Base-by-base conservation (phyloP, 1,284 basidiomycete species). In the Tilletia caries region DNA sequence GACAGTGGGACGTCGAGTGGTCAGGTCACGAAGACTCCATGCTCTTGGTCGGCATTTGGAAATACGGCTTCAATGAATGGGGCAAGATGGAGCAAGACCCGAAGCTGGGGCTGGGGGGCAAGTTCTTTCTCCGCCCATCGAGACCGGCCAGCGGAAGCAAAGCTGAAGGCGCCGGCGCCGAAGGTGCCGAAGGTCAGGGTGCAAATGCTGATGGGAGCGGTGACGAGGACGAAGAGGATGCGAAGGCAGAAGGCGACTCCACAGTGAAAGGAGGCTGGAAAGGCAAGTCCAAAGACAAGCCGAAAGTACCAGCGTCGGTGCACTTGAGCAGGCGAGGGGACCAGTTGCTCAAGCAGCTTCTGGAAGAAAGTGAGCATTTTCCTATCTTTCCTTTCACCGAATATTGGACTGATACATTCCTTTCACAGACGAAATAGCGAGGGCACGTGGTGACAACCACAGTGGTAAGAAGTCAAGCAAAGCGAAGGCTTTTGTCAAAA, bases 1-100 rank as follows among this genome's bases (percentile, higher is more conserved):
- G 93, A 72, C 95, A 95, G 80, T 98, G 95, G 95, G 92, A 92
- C 58, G 93, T 93, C 70, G 90, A 92, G 48, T 99, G 96, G 96
- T 90, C 89, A n/a, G 88, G 90, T 37, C 89, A 89, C 72, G 93
- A 98, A 74, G 96, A 99, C 83, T 90, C 94, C 1, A 92, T 93
- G 88, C 87, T 99, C 15, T 88, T 98, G 29, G 90, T 98, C 66
- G 96, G 96, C 34, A 92, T 96, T 23, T 98, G 89, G 87, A 83
- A 91, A 64, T 91, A 98, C 78, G 96, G 96, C 29, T 96, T 98
- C 82, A 95, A 95, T 23, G 92, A 91, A 76, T 99, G 96, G 96
- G 96, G 98, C 82, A 87, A 89, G 58, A 98, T 98, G 86, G 89
- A 91, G 79, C 92, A 92, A 81, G 96, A 99, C 83, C 84, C 89